Evolutionary conservation across 768 basidiomycete genomes (phyloP).

Genomic region (Pisolithus sp.): DNA sequence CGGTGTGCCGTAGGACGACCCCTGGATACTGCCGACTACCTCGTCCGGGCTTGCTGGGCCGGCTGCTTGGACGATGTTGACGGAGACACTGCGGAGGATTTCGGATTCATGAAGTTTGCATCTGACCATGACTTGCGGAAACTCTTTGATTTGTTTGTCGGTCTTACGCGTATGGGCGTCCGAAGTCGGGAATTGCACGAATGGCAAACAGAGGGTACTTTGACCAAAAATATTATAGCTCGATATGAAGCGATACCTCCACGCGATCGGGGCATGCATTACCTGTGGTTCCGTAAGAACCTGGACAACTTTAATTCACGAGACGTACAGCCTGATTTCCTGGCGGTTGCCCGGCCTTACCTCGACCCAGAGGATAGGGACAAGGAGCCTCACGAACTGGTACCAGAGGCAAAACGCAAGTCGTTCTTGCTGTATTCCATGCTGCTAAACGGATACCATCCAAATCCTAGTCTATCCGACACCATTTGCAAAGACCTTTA

Average conservation of each 20-base stretch:
- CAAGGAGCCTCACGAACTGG: neutral
- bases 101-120: constrained; percentile 25
- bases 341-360: neutral
- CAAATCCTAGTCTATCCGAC: neutral
- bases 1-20: neutral
- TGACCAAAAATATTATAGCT: constrained; percentile 27
- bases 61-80: constrained; percentile 19
- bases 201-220: constrained; percentile 26
- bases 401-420: neutral
- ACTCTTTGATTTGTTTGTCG: constrained; percentile 28
- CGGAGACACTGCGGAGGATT: constrained; percentile 26
- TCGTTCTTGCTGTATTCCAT: neutral
- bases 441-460: constrained; percentile 1
- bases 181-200: constrained; percentile 20
- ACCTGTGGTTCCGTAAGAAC: constrained; percentile 31
- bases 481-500: neutral
- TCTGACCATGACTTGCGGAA: constrained; percentile 6
- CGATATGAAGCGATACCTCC: constrained; percentile 19
- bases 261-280: constrained; percentile 20
- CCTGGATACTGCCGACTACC: constrained; percentile 1
- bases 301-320: constrained; percentile 21
- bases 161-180: constrained; percentile 18
- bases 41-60: neutral
- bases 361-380: neutral
- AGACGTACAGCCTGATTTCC: neutral